Conservation (phyloP, 2,329 filamentous ascomycete species). For the Fusarium graminum region DNA sequence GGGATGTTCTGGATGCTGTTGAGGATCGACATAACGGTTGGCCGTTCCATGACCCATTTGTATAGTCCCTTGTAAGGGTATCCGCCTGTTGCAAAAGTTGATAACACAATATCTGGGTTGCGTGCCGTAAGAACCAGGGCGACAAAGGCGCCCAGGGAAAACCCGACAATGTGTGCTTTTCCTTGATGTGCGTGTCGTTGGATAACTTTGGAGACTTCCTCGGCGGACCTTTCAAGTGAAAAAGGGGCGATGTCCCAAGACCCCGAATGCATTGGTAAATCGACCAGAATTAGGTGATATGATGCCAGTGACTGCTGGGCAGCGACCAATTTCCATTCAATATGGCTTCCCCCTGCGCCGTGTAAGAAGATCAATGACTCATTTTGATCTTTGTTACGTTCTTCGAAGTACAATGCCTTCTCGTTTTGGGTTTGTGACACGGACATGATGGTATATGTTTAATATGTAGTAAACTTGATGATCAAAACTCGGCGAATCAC, state of each 20-base stretch:
- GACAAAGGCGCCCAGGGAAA: conserved; percentile 50
- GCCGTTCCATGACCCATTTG: conserved; percentile 29
- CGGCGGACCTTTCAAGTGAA: conserved; percentile 3
- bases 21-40: conserved; percentile 5
- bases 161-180: conserved; percentile 57
- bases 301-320: conserved; percentile 4
- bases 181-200: conserved; percentile 51
- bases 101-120: conserved; percentile 5
- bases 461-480: background rate
- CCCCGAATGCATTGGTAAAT: conserved; percentile 30
- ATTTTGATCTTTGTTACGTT: conserved; percentile 1
- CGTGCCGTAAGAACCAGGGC: conserved; percentile 16
- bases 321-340: conserved; percentile 23
- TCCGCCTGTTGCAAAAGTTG: conserved; percentile 20
- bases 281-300: conserved; percentile 26
- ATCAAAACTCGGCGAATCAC: background rate
- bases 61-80: conserved; percentile 23
- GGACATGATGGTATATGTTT: background rate
- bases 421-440: background rate
- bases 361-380: conserved; percentile 25
- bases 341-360: conserved; percentile 15
- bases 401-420: background rate
- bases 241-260: conserved; percentile 18
- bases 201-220: conserved; percentile 52
- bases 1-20: conserved; percentile 8